A percentile compares a stretch with the other conserved stretches of the same genome.
These are phyloP conservation scores for Tetrapyrgos nigripes DNA, from an alignment of 1,284 basidiomycete genomes.

Conservation along the genomic window DNA sequence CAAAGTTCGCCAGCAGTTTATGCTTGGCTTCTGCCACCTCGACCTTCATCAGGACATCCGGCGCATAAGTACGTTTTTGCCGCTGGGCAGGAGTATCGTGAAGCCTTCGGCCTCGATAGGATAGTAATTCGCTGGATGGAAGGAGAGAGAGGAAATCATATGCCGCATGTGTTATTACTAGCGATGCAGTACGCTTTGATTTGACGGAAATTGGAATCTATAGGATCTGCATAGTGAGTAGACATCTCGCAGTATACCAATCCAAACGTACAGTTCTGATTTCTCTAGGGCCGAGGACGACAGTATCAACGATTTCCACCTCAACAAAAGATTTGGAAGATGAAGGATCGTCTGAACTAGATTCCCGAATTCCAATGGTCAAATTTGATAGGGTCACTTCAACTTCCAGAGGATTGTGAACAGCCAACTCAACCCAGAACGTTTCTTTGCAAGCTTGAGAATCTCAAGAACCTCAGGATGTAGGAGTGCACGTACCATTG, in stretches of 20 bases:
- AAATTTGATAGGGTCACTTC: slow-evolving; percentile 71
- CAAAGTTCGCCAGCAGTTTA: slow-evolving; percentile 61
- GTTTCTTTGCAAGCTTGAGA: slow-evolving; percentile 52
- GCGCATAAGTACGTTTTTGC: slow-evolving; percentile 67
- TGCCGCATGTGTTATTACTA: slow-evolving; percentile 60
- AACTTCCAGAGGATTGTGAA: slow-evolving; percentile 74
- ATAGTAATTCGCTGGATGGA: slow-evolving; percentile 64
- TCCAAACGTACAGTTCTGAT: slow-evolving; percentile 59
- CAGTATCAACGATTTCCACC: slow-evolving; percentile 63
- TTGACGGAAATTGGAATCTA: slow-evolving; percentile 72
- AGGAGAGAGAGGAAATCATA: slow-evolving; percentile 76
- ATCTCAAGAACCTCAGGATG: slow-evolving; percentile 2
- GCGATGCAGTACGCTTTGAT: slow-evolving; percentile 51
- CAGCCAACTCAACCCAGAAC: slow-evolving; percentile 76
- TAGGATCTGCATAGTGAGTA: not conserved
- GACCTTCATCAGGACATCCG: slow-evolving; percentile 61
- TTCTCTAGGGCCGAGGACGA: slow-evolving; percentile 64
- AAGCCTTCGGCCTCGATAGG: slow-evolving; percentile 68
- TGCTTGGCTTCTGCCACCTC: slow-evolving; percentile 67
- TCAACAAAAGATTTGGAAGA: slow-evolving; percentile 50
- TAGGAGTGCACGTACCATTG: slow-evolving; percentile 52
- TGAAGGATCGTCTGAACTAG: slow-evolving; percentile 34
- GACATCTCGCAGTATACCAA: not conserved
- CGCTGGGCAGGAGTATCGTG: slow-evolving; percentile 75
- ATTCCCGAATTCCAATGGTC: slow-evolving; percentile 57